A percentile compares a stretch with the other conserved stretches of the same genome.
Evolutionary conservation across 371 early-diverging fungal genomes (phyloP).

Genomic region (Blakeslea trispora): DNA sequence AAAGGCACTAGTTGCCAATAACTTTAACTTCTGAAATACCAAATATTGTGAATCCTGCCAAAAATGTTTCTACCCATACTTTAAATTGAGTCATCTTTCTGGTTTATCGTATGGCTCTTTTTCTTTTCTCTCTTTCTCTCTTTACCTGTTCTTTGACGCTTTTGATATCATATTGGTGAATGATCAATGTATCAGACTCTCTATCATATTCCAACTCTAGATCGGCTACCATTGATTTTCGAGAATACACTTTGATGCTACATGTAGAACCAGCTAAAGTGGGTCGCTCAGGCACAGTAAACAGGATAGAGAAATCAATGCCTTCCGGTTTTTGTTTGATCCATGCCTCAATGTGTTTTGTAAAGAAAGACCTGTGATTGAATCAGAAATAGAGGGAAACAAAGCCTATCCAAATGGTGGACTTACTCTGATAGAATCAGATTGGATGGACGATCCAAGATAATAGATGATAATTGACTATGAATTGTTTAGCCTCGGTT

Average conservation of each 20-base stretch:
- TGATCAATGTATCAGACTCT: constrained; percentile 28
- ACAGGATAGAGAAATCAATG: constrained; percentile 17
- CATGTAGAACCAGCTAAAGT: constrained; percentile 41
- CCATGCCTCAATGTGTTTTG: constrained; percentile 33
- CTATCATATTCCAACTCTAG: constrained; percentile 36
- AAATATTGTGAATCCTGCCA: constrained; percentile 39
- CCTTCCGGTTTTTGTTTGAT: constrained; percentile 28
- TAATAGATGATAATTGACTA: constrained; percentile 23
- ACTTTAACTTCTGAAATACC: constrained; percentile 43
- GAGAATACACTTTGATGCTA: constrained; percentile 32
- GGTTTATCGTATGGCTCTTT: no score
- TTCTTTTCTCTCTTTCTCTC: not conserved
- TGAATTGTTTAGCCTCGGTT: not conserved
- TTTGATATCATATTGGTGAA: constrained; percentile 43
- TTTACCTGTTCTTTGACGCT: constrained; percentile 44
- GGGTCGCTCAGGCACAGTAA: constrained; percentile 23
- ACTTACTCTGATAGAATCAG: constrained; percentile 18
- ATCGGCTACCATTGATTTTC: constrained; percentile 32
- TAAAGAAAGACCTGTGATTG: constrained; percentile 29
- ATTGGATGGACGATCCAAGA: constrained; percentile 21
- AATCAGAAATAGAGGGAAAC: no score
- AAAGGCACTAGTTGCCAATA: constrained; percentile 35
- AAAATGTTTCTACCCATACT: constrained; percentile 7
- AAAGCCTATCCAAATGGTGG: no score
- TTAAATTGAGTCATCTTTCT: no score